Percentiles rank a stretch among this genome's conserved stretches.
These are phyloP conservation scores for Filobasidium wieringae DNA, from an alignment of 768 basidiomycete species.

Conservation along the genomic window DNA sequence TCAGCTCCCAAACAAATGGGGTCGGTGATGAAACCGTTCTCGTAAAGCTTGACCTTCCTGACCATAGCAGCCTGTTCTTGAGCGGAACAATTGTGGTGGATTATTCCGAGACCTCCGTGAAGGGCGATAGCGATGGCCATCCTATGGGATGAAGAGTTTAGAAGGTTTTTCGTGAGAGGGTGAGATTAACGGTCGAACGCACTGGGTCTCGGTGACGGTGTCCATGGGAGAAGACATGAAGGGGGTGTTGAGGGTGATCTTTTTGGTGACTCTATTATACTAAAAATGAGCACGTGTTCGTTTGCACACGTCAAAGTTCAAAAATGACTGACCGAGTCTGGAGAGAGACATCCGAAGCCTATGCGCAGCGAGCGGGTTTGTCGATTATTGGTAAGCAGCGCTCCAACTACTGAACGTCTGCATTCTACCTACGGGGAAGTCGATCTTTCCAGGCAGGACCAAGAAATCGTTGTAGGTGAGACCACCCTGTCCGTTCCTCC, in stretches of 20 bases:
- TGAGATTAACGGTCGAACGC: conserved; percentile 33
- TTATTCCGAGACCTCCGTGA: conserved; percentile 92
- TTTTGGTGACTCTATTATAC: conserved; percentile 77
- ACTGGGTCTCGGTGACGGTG: conserved; percentile 92
- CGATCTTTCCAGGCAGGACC: conserved; percentile 84
- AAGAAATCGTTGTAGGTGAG: conserved; percentile 98
- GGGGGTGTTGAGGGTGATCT: conserved; percentile 80
- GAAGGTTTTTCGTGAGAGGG: too few relatives aligned
- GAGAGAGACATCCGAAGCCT: conserved; percentile 47
- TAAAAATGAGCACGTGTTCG: conserved; percentile 2
- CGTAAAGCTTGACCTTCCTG: conserved; percentile 90
- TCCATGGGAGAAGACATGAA: conserved; percentile 99
- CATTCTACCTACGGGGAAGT: conserved; percentile 60
- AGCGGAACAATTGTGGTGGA: conserved; percentile 74
- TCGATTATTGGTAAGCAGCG: too few relatives aligned
- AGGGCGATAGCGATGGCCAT: conserved; percentile 47
- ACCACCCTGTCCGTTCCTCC: conserved; percentile 59
- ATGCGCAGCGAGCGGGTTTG: too few relatives aligned
- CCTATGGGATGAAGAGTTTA: conserved; percentile 29
- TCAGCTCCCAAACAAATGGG: conserved; percentile 76
- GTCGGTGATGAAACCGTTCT: conserved; percentile 96
- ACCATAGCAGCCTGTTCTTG: conserved; percentile 91
- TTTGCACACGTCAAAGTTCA: not conserved
- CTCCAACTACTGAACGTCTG: not conserved
- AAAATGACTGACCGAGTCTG: conserved; percentile 49